Evolutionary conservation across 371 early-diverging fungal species (phyloP), one percentile per base, ranked within the genome.

Genomic region (Rhizopus arrhizus): DNA sequence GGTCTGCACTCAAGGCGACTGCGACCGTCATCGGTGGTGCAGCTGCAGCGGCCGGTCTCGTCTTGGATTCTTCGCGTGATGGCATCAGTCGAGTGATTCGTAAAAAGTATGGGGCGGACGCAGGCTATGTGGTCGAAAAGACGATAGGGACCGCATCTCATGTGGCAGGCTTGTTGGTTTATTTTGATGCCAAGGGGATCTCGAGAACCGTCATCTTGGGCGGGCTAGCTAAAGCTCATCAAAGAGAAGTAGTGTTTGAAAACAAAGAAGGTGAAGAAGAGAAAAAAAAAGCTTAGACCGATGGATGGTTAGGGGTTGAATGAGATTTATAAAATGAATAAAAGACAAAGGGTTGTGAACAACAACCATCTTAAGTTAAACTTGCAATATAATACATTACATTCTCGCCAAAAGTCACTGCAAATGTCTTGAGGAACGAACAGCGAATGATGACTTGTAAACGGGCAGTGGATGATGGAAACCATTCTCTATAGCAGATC

Each of bases 171-270:
- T 59, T 64, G 13, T 41, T 77, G 15, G 68, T 74, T 3, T 77
- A 72, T 50, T 77, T 74, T 66, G 77, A 77, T 59, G 62, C 65
- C n/a, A 54, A 63, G 41, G 74, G 74, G 35, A 74, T 77, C 2
- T 68, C 72, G 11, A 62, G 77, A 57, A 64, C 65, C 61, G 70
- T 77, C 0, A 33, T 64, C n/a, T 3, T 64, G 2, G 36, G 49
- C 34, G 58, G 59, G 8, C 16, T 46, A 15, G 4, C n/a, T n/a
- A 15, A 15, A 15, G 8, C 15, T 3, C 10, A 46, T 46, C 22
- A 13, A 32, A 33, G 15, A n/a, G 29, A 51, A 3, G 33, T 34
- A 3, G 34, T 34, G 4, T 34, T 35, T 29, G 48, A 48, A 29
- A 22, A 48, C 6, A 38, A 6, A 2, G 40, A 38, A 38, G 40